These are phyloP conservation scores for Candida glucosophila DNA, from an alignment of 1,139 yeast species.

Conservation along the genomic window DNA sequence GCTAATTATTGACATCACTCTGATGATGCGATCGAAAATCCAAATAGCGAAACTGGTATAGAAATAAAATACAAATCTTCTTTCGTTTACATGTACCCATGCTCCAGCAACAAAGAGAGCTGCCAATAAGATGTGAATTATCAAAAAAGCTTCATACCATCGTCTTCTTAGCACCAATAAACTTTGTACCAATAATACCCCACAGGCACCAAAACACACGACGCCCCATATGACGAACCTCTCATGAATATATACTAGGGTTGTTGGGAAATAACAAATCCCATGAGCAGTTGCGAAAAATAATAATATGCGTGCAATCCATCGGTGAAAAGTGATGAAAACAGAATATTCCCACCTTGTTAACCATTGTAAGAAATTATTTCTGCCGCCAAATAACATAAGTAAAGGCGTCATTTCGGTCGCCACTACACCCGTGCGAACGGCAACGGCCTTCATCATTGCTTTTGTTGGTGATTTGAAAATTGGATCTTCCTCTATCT, in stretches of 20 bases:
- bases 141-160: constrained; percentile 36
- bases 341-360: constrained; percentile 31
- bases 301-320: constrained; percentile 27
- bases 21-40: constrained; percentile 33
- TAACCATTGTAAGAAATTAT: constrained; percentile 34
- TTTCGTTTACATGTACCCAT: constrained; percentile 30
- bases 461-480: constrained; percentile 11
- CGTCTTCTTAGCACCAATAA: constrained; percentile 29
- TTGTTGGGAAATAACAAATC: constrained; percentile 24
- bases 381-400: constrained; percentile 36
- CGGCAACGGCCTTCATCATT: constrained; percentile 20
- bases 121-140: constrained; percentile 34
- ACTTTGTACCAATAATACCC: constrained; percentile 28
- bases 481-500: constrained; percentile 16
- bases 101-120: constrained; percentile 32
- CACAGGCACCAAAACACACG: constrained; percentile 20
- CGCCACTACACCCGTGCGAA: constrained; percentile 25
- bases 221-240: constrained; percentile 19
- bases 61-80: constrained; percentile 31
- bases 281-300: constrained; percentile 25
- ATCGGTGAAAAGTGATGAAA: constrained; percentile 28
- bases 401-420: constrained; percentile 24
- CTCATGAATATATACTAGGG: constrained; percentile 2
- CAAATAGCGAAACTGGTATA: constrained; percentile 35
- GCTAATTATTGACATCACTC: constrained; percentile 21